These are phyloP conservation scores for Apiotrichum veenhuisii DNA, from an alignment of 1,284 basidiomycete species.

Conservation along the genomic window DNA sequence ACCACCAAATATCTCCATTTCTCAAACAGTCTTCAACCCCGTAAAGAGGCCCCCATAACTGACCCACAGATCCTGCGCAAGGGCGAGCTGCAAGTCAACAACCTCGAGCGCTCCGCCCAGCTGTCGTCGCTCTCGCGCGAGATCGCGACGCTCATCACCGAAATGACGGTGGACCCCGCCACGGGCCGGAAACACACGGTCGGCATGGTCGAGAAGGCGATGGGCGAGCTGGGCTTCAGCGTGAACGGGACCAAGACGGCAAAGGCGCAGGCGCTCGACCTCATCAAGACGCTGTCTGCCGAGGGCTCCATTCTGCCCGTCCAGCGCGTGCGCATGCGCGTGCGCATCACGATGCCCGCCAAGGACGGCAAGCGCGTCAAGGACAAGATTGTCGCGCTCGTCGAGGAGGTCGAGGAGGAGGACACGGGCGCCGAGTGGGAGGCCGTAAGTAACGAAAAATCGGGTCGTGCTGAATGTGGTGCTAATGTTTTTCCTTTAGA, in stretches of 20 bases:
- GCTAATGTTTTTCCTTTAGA: constrained; percentile 53
- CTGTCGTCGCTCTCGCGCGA: constrained; percentile 78
- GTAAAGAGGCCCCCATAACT: neutral
- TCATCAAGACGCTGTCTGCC: constrained; percentile 74
- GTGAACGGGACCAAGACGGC: constrained; percentile 84
- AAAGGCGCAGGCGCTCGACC: constrained; percentile 90
- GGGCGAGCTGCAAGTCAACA: constrained; percentile 94
- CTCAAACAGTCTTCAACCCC: too few species aligned
- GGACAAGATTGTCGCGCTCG: constrained; percentile 66
- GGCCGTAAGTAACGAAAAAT: constrained; percentile 59
- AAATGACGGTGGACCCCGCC: constrained; percentile 89
- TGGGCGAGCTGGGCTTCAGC: constrained; percentile 90
- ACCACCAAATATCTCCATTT: too few species aligned
- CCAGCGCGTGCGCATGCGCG: constrained; percentile 85
- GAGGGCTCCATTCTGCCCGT: constrained; percentile 70
- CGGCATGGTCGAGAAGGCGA: constrained; percentile 96
- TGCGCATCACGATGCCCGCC: constrained; percentile 73
- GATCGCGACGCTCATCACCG: constrained; percentile 88
- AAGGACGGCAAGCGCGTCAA: constrained; percentile 70
- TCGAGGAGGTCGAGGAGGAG: constrained; percentile 81
- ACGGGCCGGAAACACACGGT: constrained; percentile 89
- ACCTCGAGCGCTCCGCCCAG: constrained; percentile 92
- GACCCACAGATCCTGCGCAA: constrained; percentile 76
- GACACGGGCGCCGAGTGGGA: constrained; percentile 79
- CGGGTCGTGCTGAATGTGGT: neutral